Conservation (phyloP, 1,139 yeast species). For the Blastobotrys malaysiensis region DNA sequence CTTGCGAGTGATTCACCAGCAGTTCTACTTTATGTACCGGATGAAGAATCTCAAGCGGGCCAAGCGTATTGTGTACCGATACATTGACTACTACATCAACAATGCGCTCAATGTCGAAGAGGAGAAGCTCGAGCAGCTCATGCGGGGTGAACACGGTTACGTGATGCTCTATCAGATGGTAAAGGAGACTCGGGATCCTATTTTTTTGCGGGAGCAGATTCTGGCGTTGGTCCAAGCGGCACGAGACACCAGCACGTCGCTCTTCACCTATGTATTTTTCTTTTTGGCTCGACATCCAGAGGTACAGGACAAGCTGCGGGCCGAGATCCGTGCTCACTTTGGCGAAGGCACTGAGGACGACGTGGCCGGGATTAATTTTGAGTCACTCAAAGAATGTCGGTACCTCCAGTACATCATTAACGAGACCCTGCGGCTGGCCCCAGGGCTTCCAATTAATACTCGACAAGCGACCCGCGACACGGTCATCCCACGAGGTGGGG, state of each 20-base stretch:
- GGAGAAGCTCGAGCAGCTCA: slow-evolving; percentile 3
- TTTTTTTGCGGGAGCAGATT: slow-evolving; percentile 44
- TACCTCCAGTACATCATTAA: slow-evolving; percentile 23
- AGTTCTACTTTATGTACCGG: slow-evolving; percentile 7
- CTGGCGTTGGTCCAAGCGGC: slow-evolving; percentile 49
- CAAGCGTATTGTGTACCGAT: slow-evolving; percentile 1
- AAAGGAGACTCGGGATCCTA: slow-evolving; percentile 44
- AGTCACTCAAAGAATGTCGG: slow-evolving; percentile 41
- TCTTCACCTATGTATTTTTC: slow-evolving; percentile 43
- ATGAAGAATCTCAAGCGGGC: slow-evolving; percentile 5
- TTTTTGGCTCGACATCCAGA: slow-evolving; percentile 43
- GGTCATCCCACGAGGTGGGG: slow-evolving; percentile 48
- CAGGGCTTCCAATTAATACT: slow-evolving; percentile 29
- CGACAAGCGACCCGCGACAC: slow-evolving; percentile 33
- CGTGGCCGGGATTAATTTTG: slow-evolving; percentile 34
- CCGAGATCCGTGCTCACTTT: slow-evolving; percentile 29
- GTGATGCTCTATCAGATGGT: slow-evolving; percentile 47
- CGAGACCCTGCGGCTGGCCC: slow-evolving; percentile 27
- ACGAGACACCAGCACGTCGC: slow-evolving; percentile 50
- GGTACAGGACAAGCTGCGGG: slow-evolving; percentile 35
- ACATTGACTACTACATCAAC: slow-evolving; percentile 8
- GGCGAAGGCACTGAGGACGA: slow-evolving; percentile 14
- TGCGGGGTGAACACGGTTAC: slow-evolving; percentile 24
- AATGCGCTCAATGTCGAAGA: slow-evolving; percentile 13
- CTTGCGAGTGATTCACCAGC: slow-evolving; percentile 6